Evolutionary conservation across 345 rosid genomes (phyloP).

Genomic region (Chamaenerion angustifolium): DNA sequence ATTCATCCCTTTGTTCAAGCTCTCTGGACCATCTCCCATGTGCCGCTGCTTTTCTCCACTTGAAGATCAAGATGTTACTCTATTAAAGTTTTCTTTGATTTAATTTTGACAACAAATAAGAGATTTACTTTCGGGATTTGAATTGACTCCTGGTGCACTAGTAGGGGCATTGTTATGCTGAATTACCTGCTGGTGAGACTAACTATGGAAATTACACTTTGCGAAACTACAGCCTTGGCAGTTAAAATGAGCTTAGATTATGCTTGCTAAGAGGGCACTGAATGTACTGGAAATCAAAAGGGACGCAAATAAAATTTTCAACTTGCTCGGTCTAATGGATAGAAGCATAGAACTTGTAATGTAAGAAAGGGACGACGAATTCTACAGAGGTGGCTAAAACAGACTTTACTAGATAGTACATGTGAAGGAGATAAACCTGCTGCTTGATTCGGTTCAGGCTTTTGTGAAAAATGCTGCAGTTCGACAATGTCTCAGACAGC

Average conservation of each 20-base stretch:
- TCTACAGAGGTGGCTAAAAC: slow-evolving; percentile 92
- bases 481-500: slow-evolving; percentile 87
- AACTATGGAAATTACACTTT: slow-evolving; percentile 68
- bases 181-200: slow-evolving; percentile 70
- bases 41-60: too few species aligned
- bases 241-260: slow-evolving; percentile 85
- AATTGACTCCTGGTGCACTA: slow-evolving; percentile 72
- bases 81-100: too few species aligned
- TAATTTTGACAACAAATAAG: slow-evolving; percentile 53
- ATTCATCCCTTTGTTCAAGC: too few species aligned
- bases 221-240: slow-evolving; percentile 42
- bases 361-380: slow-evolving; percentile 95
- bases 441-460: slow-evolving; percentile 80
- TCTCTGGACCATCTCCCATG: too few species aligned
- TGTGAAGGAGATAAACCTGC: slow-evolving; percentile 51
- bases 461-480: slow-evolving; percentile 83
- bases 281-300: slow-evolving; percentile 92
- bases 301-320: slow-evolving; percentile 87
- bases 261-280: slow-evolving; percentile 89
- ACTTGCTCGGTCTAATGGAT: slow-evolving; percentile 93
- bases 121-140: slow-evolving; percentile 76
- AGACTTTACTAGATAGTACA: slow-evolving; percentile 82
- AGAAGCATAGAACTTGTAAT: slow-evolving; percentile 95
- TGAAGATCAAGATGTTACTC: too few species aligned
- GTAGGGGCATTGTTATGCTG: slow-evolving; percentile 73